phyloP scores from a whole-genome alignment of 1,284 basidiomycete genomes.

The Termitomyces sp. region DNA sequence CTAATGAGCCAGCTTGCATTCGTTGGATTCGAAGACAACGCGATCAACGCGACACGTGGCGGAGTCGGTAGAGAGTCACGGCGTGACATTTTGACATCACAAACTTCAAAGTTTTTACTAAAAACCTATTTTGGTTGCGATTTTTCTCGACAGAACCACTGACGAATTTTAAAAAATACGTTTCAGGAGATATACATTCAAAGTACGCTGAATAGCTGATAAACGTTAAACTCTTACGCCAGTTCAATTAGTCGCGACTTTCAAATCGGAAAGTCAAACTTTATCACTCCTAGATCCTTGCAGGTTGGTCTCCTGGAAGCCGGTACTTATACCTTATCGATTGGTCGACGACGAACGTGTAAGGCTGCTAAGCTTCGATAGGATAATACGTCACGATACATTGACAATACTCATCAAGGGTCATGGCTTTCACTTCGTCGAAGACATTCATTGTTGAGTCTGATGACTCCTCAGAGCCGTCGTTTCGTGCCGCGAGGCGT shows the following conservation, averaged over 20 bases:
- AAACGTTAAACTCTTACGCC: no score
- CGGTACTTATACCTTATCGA: background rate
- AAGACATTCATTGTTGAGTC: constrained; percentile 42
- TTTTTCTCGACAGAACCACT: background rate
- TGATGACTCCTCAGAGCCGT: constrained; percentile 33
- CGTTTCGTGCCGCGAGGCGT: constrained; percentile 54
- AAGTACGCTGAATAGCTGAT: background rate
- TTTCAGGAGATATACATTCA: background rate
- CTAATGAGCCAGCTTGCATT: constrained; percentile 19
- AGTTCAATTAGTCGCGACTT: background rate
- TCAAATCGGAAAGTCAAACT: background rate
- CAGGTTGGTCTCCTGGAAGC: background rate
- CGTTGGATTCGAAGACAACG: constrained; percentile 5
- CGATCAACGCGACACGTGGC: background rate
- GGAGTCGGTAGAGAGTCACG: constrained; percentile 1
- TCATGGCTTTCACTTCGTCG: constrained; percentile 36
- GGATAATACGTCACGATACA: background rate
- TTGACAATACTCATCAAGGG: background rate
- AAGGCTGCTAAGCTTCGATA: background rate
- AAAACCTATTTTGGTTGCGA: no score
- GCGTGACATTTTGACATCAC: background rate
- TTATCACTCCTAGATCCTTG: background rate
- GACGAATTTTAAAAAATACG: background rate
- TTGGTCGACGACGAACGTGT: background rate
- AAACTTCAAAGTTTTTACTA: no score